These are phyloP conservation scores for Sarocladiaceae sp. DNA, from an alignment of 2,329 filamentous ascomycete genomes.

Conservation along the genomic window DNA sequence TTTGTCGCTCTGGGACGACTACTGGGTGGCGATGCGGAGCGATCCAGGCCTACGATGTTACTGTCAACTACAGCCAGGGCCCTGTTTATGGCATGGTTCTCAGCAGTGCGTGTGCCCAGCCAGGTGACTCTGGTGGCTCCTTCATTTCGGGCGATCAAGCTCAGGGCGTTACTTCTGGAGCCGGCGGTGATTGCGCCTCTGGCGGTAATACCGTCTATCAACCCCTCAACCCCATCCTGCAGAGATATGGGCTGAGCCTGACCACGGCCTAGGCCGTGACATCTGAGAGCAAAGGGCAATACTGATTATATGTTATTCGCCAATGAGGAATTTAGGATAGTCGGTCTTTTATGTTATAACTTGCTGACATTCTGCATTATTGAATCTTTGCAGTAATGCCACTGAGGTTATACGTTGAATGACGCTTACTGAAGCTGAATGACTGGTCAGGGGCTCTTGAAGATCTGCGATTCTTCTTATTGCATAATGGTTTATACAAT, in stretches of 20 bases:
- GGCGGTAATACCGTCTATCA: constrained; percentile 34
- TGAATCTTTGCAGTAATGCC: background rate
- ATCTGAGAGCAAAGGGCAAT: background rate
- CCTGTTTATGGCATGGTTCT: constrained; percentile 32
- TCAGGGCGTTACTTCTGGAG: constrained; percentile 35
- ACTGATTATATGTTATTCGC: background rate
- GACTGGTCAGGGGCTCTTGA: background rate
- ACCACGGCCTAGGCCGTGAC: constrained; percentile 17
- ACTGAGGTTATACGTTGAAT: background rate
- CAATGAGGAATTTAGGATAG: background rate
- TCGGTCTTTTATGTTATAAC: background rate
- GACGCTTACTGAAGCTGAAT: background rate
- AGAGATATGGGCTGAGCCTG: constrained; percentile 27
- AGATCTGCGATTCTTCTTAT: too few species aligned
- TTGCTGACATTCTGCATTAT: background rate
- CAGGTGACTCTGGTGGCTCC: constrained; percentile 34
- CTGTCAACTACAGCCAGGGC: constrained; percentile 25
- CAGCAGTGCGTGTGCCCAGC: constrained; percentile 33
- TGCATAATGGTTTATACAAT: too few species aligned
- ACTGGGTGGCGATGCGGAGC: constrained; percentile 10
- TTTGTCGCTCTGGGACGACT: constrained; percentile 12
- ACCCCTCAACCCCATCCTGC: constrained; percentile 33
- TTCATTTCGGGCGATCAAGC: constrained; percentile 33
- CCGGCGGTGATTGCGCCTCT: constrained; percentile 28
- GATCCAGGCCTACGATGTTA: constrained; percentile 7